A percentile compares a stretch with the other conserved stretches of the same genome.
Conservation (phyloP, 345 rosid genomes). For the Tarenaya hassleriana region DNA sequence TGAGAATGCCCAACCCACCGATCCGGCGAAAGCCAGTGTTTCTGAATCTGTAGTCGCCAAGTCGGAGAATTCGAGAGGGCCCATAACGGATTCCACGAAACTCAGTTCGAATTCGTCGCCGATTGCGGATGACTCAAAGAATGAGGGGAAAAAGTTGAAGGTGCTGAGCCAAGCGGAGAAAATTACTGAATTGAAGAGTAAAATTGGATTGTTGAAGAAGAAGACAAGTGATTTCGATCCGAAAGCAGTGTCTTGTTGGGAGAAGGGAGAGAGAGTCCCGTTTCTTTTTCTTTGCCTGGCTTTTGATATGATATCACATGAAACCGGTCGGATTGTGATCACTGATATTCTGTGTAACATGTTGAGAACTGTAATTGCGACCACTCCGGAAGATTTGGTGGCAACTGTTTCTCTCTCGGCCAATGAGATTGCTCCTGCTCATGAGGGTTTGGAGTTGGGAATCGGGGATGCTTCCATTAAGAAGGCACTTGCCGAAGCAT, state of each 20-base stretch:
- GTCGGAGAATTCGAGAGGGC: conserved; percentile 14
- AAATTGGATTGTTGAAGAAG: conserved; percentile 54
- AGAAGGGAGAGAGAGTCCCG: conserved; percentile 69
- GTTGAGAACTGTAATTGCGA: conserved; percentile 75
- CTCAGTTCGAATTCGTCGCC: conserved; percentile 20
- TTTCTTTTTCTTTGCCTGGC: conserved; percentile 63
- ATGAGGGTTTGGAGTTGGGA: conserved; percentile 89
- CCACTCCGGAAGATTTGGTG: conserved; percentile 70
- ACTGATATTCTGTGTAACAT: conserved; percentile 81
- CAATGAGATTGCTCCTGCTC: conserved; percentile 77
- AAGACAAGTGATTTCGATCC: conserved; percentile 62
- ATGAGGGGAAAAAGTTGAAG: conserved; percentile 28
- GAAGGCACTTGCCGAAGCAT: conserved; percentile 80
- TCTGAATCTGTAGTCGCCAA: conserved; percentile 14
- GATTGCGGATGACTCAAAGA: conserved; percentile 17
- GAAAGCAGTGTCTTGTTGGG: conserved; percentile 51
- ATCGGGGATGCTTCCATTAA: conserved; percentile 75
- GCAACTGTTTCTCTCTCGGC: conserved; percentile 66
- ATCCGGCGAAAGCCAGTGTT: conserved; percentile 13
- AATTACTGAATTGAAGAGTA: conserved; percentile 45
- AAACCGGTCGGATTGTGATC: conserved; percentile 67
- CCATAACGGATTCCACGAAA: conserved; percentile 11
- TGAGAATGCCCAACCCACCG: conserved; percentile 19
- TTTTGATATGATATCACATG: conserved; percentile 63
- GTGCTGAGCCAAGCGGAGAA: conserved; percentile 25